Evolutionary conservation across 192 early-diverging fungal species (phyloP).

Genomic region (Gryganskiella cystojenkinii): DNA sequence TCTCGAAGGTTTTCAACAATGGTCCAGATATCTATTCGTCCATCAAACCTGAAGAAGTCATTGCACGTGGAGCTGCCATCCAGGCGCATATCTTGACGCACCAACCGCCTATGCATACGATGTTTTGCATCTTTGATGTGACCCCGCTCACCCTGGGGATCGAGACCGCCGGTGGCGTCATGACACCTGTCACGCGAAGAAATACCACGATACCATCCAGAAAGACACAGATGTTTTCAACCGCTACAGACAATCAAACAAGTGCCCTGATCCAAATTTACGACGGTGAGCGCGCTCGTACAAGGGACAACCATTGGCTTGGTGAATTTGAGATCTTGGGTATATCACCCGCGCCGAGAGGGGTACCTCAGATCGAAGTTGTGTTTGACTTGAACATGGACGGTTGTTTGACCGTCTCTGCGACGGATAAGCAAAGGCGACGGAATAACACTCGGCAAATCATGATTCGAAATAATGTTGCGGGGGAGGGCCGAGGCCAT

Average conservation of each 20-base stretch:
- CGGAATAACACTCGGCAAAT: too few relatives aligned
- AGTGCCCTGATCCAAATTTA: constrained; percentile 97
- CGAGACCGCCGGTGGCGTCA: constrained; percentile 98
- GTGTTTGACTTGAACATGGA: constrained; percentile 97
- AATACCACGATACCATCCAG: constrained; percentile 98
- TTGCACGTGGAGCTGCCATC: constrained; percentile 98
- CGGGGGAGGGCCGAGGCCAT: too few relatives aligned
- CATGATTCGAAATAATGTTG: too few relatives aligned
- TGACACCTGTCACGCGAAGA: constrained; percentile 96
- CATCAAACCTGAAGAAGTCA: constrained; percentile 98
- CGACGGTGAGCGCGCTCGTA: constrained; percentile 96
- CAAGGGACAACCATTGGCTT: constrained; percentile 98
- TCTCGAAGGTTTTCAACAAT: constrained; percentile 98
- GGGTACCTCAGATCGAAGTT: constrained; percentile 97
- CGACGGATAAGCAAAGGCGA: constrained; percentile 95
- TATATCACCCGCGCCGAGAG: constrained; percentile 96
- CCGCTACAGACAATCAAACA: constrained; percentile 98
- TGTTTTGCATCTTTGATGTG: constrained; percentile 93
- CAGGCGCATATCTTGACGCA: constrained; percentile 97
- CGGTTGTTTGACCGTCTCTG: constrained; percentile 96
- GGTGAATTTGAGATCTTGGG: constrained; percentile 98
- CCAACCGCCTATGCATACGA: constrained; percentile 95
- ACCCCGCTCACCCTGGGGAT: constrained; percentile 97
- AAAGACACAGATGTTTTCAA: constrained; percentile 98
- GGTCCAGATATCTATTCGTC: constrained; percentile 99